Percentiles rank a stretch among this genome's conserved stretches.
These are phyloP conservation scores for Acrocalymma vagum DNA, from an alignment of 2,329 filamentous ascomycete species.

Conservation along the genomic window DNA sequence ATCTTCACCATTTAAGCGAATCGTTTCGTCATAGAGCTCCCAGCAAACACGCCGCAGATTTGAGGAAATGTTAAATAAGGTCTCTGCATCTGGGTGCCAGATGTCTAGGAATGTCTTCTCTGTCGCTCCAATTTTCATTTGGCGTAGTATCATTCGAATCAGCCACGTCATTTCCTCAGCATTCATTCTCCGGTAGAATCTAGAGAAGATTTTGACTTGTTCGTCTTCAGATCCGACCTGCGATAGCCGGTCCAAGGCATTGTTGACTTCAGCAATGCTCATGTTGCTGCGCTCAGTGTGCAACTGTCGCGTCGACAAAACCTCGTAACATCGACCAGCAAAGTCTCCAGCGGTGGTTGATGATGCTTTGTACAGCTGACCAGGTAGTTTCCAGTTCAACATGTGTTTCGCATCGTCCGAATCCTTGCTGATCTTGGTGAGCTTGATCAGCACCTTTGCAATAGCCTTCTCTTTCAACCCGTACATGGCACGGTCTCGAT, in stretches of 20 bases:
- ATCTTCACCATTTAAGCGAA: slow-evolving; percentile 78
- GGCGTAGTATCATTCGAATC: slow-evolving; percentile 88
- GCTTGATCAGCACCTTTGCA: slow-evolving; percentile 87
- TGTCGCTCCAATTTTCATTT: slow-evolving; percentile 78
- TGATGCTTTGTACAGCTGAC: slow-evolving; percentile 56
- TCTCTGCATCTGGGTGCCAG: slow-evolving; percentile 63
- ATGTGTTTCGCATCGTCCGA: slow-evolving; percentile 88
- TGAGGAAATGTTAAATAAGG: slow-evolving; percentile 84
- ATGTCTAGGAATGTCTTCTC: slow-evolving; percentile 86
- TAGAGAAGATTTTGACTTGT: slow-evolving; percentile 80
- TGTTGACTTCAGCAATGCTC: slow-evolving; percentile 90
- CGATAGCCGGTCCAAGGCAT: slow-evolving; percentile 80
- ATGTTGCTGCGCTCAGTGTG: slow-evolving; percentile 76
- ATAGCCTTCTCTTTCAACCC: slow-evolving; percentile 93
- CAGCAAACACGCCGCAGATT: slow-evolving; percentile 92
- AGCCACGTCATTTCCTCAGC: slow-evolving; percentile 94
- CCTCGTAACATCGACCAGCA: slow-evolving; percentile 85
- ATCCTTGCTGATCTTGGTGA: slow-evolving; percentile 90
- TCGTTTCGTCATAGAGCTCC: slow-evolving; percentile 80
- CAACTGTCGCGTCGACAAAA: slow-evolving; percentile 84
- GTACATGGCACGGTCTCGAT: slow-evolving; percentile 91
- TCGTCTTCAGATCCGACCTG: slow-evolving; percentile 81
- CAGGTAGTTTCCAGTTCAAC: slow-evolving; percentile 91
- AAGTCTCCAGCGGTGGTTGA: slow-evolving; percentile 83
- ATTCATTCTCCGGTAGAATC: slow-evolving; percentile 92